Evolutionary conservation across 2,329 filamentous ascomycete genomes (phyloP), one percentile per base, ranked within the genome.

Genomic region (Penicillium sp.): DNA sequence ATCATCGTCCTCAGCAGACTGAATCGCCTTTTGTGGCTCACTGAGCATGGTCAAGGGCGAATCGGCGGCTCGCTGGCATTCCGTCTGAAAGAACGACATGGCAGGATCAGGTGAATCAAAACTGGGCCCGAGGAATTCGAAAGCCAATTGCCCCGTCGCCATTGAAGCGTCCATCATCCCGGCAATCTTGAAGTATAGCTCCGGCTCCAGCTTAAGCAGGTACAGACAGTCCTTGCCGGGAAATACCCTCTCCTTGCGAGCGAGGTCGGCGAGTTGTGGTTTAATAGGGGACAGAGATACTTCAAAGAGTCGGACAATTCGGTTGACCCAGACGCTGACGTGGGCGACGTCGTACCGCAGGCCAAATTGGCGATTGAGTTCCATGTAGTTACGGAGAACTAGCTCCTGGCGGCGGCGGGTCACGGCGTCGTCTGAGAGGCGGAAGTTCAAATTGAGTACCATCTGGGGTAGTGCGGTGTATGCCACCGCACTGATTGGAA

Each of bases 111-210:
- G 11, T 1, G 40, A 43, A 9, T 33, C 40, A 5, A 43, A 13
- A 4, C 25, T 26, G 6, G 40, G 12, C n/a, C 11, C 40, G 18
- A 29, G 25, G 34, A 34, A 43, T 18, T 43, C 40, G 12, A 43
- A 11, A 12, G 40, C 40, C 1, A 43, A 6, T 2, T 43, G 40
- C 5, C 40, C 40, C 25, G 18, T 43, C 40, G 40, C 32, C 40
- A 43, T 43, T 8, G 40, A 43, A 27, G 32, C 40, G 3, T 43
- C 40, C 40, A 43, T 43, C 40, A 43, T 43, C 13, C 40, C 40
- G n/a, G 40, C 9, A 35, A 43, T 43, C 12, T 43, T 43, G 11
- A 43, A 43, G 32, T 43, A 43, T 3, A 43, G 11, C 32, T 43
- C 40, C n/a, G 40, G 40, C 29, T 43, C 40, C 3, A 43, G 29